These are phyloP conservation scores for Boletus semigastroideus DNA, from an alignment of 1,284 basidiomycete species.

Conservation along the genomic window DNA sequence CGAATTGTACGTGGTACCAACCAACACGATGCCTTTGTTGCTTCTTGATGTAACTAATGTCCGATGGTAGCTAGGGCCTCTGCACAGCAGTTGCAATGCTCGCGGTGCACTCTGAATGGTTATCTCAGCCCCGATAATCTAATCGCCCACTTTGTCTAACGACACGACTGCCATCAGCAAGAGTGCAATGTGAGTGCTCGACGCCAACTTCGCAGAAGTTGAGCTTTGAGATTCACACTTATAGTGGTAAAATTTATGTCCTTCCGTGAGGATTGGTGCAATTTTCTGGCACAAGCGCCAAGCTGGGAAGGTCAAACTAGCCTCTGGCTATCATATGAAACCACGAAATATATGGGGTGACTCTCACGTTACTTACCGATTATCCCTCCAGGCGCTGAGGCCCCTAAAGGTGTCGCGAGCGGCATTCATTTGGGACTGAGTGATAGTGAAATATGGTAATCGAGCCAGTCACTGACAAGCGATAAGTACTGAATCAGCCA, in stretches of 20 bases:
- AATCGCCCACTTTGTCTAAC: neutral
- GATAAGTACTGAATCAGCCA: neutral
- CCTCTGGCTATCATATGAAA: neutral
- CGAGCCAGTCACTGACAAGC: neutral
- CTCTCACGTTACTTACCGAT: constrained; percentile 3
- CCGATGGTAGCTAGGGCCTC: neutral
- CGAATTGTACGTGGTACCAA: constrained; percentile 10
- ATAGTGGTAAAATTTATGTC: too few relatives aligned
- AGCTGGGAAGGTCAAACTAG: neutral
- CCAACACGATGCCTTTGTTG: neutral
- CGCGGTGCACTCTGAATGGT: neutral
- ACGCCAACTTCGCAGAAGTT: neutral
- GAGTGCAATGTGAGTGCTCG: constrained; percentile 4
- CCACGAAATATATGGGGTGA: neutral
- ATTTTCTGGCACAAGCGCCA: neutral
- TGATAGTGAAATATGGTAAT: neutral
- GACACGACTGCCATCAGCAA: neutral
- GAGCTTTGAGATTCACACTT: too few relatives aligned
- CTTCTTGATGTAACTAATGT: constrained; percentile 1
- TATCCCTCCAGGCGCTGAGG: neutral
- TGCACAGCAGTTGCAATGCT: neutral
- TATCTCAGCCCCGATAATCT: neutral
- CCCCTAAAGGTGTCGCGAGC: neutral
- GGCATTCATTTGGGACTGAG: constrained; percentile 1
- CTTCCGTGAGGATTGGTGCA: constrained; percentile 2